Percentiles rank a stretch among this genome's conserved stretches.
Evolutionary conservation across 2,329 filamentous ascomycete genomes (phyloP).

Genomic region (Onygenales sp.): DNA sequence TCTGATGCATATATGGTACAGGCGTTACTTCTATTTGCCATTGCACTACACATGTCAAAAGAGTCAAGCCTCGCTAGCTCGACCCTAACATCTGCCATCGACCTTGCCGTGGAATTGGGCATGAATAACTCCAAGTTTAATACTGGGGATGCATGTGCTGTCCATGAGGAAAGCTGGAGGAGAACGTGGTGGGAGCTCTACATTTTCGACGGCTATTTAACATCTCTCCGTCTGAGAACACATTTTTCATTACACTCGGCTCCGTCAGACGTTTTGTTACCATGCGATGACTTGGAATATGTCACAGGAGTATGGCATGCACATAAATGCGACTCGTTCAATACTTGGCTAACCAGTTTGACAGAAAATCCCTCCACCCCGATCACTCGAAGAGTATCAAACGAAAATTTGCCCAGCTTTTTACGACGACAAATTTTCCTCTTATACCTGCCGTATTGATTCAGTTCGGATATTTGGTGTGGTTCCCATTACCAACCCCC

Average conservation of each 20-base stretch:
- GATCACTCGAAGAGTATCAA: slow-evolving; percentile 1
- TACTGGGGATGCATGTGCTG: not conserved
- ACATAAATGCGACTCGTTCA: no score
- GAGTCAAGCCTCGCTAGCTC: not conserved
- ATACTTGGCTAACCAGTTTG: not conserved
- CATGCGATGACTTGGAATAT: slow-evolving; percentile 4
- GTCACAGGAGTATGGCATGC: not conserved
- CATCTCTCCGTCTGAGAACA: not conserved
- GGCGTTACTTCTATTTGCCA: slow-evolving; percentile 4
- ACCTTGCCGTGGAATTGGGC: slow-evolving; percentile 2
- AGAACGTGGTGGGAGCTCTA: slow-evolving; percentile 6
- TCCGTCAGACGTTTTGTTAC: slow-evolving; percentile 1
- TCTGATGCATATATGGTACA: slow-evolving; percentile 3
- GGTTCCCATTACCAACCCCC: not conserved
- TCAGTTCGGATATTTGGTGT: slow-evolving; percentile 1
- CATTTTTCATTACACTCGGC: slow-evolving; percentile 2
- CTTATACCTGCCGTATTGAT: slow-evolving; percentile 2
- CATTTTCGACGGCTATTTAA: slow-evolving; percentile 4
- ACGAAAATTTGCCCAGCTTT: not conserved
- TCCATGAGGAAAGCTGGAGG: slow-evolving; percentile 4
- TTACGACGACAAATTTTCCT: slow-evolving; percentile 1
- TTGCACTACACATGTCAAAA: not conserved
- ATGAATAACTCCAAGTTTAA: slow-evolving; percentile 1
- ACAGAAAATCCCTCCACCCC: slow-evolving; percentile 2
- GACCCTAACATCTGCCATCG: not conserved